Evolutionary conservation across 352 stramenopile species (phyloP).

Genomic region (Globisporangium nagaii): DNA sequence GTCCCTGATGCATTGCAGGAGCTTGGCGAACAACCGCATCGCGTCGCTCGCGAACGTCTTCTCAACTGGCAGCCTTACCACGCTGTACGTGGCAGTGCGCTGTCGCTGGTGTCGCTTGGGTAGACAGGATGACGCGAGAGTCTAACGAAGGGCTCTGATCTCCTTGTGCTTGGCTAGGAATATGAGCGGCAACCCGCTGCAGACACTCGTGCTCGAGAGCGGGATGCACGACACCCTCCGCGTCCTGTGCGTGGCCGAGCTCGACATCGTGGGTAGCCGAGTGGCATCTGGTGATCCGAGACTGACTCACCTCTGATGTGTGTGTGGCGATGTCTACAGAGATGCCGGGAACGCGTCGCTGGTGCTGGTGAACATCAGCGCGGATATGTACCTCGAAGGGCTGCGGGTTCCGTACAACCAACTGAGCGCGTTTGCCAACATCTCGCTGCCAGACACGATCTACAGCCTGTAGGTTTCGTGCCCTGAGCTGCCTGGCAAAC

Average conservation of each 20-base stretch:
- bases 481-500: not conserved
- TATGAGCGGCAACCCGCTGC: constrained; percentile 1
- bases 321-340: too few relatives aligned
- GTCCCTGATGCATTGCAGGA: not conserved
- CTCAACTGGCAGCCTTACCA: not conserved
- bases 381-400: not conserved
- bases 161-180: not conserved
- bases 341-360: constrained; percentile 12
- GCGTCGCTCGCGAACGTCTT: constrained; percentile 5
- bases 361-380: not conserved
- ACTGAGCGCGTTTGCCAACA: constrained; percentile 3
- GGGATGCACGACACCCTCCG: constrained; percentile 1
- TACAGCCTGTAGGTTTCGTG: constrained; percentile 1
- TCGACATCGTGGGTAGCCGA: too few relatives aligned
- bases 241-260: constrained; percentile 3
- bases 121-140: not conserved
- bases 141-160: too few relatives aligned
- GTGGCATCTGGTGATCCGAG: too few relatives aligned
- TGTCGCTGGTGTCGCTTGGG: not conserved
- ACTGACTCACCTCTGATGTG: too few relatives aligned
- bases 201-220: not conserved
- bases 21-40: constrained; percentile 9
- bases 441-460: constrained; percentile 3
- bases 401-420: constrained; percentile 10
- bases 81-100: not conserved